Evolutionary conservation across 345 rosid genomes (phyloP), one percentile per base, ranked within the genome.

Genomic region (Erucastrum elatum): DNA sequence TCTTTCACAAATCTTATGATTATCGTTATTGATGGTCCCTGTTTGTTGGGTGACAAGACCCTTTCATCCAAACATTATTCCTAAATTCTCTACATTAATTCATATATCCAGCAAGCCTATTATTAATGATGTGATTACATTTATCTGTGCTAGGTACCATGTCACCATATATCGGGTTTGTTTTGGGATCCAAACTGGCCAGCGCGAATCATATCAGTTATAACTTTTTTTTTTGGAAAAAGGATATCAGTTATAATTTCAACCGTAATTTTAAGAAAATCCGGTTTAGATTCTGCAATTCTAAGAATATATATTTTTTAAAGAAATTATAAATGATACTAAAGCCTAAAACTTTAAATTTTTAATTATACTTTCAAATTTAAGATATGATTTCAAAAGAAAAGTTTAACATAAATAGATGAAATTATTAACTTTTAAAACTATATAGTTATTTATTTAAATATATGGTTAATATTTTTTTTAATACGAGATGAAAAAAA

Each of bases 1-100:
- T 77, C 80, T 77, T 77, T 77, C 80, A 70, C 75, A 77, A 70
- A 77, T 77, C 61, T 71, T 37, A 65, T 77, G 81, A 71, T 65
- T 71, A 71, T 72, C 72, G 61, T 53, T 65, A 37, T 63, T 63
- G 46, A 66, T 72, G 81, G 77, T 78, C 81, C 81, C 76, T 77
- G 2, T 37, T 64, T 68, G 74, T 46, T 60, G 74, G 4, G 51
- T 76, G 74, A 76, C 62, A 76, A 16, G 46, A 76, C 60, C 79
- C 49, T 58, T 66, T 0, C 66, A 26, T 56, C 78, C 72, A 55
- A 30, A 67, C 73, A 39, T 75, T 39, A 61, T 49, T 76, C 68
- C 80, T 69, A 60, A 61, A 76, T 61, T 68, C 53, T 76, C 13
- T 61, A 13, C 74, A 21, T 46, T 66, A 12, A 17, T 41, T 1